phyloP scores from a whole-genome alignment of 805 yeast genomes.

The Candida dendrica region DNA sequence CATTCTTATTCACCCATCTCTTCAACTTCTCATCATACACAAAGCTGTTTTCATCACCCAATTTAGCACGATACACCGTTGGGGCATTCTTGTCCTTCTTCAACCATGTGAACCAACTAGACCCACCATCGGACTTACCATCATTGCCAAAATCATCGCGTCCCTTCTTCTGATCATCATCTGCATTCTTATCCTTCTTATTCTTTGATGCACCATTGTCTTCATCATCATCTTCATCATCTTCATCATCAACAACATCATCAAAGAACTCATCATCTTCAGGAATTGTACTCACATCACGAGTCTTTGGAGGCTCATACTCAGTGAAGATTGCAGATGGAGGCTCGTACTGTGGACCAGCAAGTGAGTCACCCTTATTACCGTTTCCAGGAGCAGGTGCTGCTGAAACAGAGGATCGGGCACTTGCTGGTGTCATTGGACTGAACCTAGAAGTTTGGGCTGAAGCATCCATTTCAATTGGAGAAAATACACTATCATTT shows the following conservation, averaged over 20 bases:
- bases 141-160: conserved; percentile 18
- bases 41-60: conserved; percentile 73
- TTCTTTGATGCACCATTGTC: conserved; percentile 2
- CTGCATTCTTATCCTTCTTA: conserved; percentile 12
- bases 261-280: conserved; percentile 42
- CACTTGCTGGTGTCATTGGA: conserved; percentile 2
- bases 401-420: neutral
- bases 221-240: conserved; percentile 28
- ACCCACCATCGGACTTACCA: conserved; percentile 9
- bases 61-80: conserved; percentile 74
- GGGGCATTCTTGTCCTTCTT: conserved; percentile 49
- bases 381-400: neutral
- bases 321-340: conserved; percentile 20
- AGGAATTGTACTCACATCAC: conserved; percentile 11
- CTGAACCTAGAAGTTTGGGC: conserved; percentile 6
- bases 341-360: conserved; percentile 12
- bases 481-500: neutral
- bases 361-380: neutral
- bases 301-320: conserved; percentile 19
- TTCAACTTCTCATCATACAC: conserved; percentile 76
- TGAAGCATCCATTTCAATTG: neutral
- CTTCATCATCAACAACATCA: conserved; percentile 35
- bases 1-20: conserved; percentile 78
- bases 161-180: conserved; percentile 15
- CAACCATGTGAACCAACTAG: conserved; percentile 59